Evolutionary conservation across 352 stramenopile species (phyloP).

Genomic region (Phytophthora hibernalis): DNA sequence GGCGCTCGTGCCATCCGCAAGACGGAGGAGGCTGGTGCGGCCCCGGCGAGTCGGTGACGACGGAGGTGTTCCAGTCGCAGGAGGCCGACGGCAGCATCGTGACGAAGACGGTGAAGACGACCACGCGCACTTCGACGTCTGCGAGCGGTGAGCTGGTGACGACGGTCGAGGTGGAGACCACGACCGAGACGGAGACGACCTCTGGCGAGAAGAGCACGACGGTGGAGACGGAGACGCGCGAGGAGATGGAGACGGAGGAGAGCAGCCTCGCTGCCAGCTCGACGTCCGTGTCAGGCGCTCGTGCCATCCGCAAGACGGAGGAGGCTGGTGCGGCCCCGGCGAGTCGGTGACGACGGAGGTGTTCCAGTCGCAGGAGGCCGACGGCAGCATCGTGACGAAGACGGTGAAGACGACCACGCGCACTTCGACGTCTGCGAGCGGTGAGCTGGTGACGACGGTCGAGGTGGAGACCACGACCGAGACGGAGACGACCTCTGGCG

Average conservation of each 20-base stretch:
- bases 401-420: neutral
- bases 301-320: neutral
- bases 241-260: neutral
- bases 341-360: neutral
- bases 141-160: neutral
- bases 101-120: neutral
- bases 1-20: neutral
- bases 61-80: neutral
- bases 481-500: neutral
- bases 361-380: neutral
- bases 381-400: neutral
- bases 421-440: neutral
- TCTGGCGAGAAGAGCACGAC: neutral
- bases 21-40: neutral
- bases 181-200: neutral
- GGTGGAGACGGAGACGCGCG: neutral
- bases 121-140: neutral
- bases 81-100: neutral
- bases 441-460: neutral
- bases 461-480: neutral
- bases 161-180: neutral
- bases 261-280: neutral
- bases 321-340: neutral
- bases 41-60: neutral
- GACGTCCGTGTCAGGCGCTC: neutral